A percentile compares a stretch with the other conserved stretches of the same genome.
These are phyloP conservation scores for Mollisiaceae sp. DNA, from an alignment of 2,329 filamentous ascomycete species.

Conservation along the genomic window DNA sequence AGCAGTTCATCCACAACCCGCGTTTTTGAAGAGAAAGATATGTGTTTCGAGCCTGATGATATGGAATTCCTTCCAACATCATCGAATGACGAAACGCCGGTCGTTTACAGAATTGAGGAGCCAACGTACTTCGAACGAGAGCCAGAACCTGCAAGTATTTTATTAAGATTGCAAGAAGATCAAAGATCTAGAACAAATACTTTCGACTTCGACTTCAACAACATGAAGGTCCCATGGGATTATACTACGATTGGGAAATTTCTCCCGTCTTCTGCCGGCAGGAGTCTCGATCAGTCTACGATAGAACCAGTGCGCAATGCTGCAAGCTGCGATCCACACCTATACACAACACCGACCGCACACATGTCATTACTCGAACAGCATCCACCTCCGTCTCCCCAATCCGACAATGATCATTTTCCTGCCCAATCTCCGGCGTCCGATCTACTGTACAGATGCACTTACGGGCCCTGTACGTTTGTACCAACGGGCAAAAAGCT, in stretches of 20 bases:
- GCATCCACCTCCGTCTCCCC: neutral
- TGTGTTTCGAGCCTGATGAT: conserved; percentile 5
- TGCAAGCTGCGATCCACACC: neutral
- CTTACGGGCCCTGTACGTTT: neutral
- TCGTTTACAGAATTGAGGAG: neutral
- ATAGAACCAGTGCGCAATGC: neutral
- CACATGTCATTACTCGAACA: neutral
- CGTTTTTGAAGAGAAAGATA: neutral
- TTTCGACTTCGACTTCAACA: neutral
- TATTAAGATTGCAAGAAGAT: neutral
- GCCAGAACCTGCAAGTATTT: neutral
- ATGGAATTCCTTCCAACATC: neutral
- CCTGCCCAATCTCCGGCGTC: neutral
- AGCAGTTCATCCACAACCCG: neutral
- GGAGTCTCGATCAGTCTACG: neutral
- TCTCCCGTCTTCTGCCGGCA: neutral
- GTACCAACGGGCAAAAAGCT: neutral
- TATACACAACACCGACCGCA: neutral
- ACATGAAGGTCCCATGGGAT: neutral
- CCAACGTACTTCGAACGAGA: neutral
- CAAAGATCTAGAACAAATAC: neutral
- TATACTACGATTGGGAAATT: neutral
- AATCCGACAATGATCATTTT: neutral
- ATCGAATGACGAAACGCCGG: neutral
- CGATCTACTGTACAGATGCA: neutral